Conservation (phyloP, 306 rosid species). For the Lathyrus sativus region DNA sequence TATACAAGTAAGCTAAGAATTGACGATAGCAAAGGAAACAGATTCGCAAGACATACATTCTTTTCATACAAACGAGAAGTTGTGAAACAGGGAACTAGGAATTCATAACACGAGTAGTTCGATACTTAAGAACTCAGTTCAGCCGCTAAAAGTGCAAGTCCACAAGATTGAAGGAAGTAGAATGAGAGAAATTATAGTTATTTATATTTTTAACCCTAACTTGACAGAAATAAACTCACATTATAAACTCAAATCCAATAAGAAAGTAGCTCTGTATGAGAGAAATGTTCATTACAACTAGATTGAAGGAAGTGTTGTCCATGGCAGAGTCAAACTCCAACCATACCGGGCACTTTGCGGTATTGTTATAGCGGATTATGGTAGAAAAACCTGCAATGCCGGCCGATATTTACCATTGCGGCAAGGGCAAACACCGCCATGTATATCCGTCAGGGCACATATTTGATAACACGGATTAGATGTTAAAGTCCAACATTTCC, state of each 20-base stretch:
- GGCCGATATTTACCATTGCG: too few species aligned
- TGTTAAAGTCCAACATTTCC: constrained; percentile 17
- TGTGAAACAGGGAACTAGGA: neutral
- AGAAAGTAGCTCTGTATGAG: constrained; percentile 3
- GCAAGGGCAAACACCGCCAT: too few species aligned
- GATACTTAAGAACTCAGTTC: constrained; percentile 18
- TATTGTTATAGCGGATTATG: too few species aligned
- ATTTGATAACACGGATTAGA: neutral
- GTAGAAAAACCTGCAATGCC: too few species aligned
- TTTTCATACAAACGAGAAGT: constrained; percentile 18
- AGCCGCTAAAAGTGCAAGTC: constrained; percentile 1
- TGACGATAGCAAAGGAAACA: constrained; percentile 22
- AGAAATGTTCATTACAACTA: constrained; percentile 9
- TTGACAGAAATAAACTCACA: constrained; percentile 21
- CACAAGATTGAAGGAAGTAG: constrained; percentile 16
- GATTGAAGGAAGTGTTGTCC: neutral
- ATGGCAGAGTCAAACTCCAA: too few species aligned
- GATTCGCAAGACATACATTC: neutral
- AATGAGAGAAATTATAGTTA: neutral
- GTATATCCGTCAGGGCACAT: too few species aligned
- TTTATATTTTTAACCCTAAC: constrained; percentile 23
- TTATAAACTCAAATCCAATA: neutral
- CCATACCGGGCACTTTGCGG: too few species aligned
- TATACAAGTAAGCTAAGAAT: constrained; percentile 27
- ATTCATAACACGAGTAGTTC: constrained; percentile 15